Evolutionary conservation across 352 stramenopile species (phyloP).

Genomic region (Phytophthora ohioensis): DNA sequence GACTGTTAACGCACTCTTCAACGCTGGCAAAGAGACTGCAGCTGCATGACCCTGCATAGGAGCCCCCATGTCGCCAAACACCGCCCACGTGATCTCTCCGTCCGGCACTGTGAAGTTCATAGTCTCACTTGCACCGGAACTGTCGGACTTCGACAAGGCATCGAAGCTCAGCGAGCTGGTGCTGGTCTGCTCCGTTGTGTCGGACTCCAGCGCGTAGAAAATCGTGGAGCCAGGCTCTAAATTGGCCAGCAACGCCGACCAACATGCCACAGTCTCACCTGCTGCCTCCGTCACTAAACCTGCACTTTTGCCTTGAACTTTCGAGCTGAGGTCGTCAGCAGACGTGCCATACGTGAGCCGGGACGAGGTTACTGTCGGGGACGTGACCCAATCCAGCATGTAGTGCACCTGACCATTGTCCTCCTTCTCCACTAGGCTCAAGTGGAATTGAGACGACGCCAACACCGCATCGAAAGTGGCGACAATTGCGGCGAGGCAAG

Average conservation of each 20-base stretch:
- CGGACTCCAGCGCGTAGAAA: conserved; percentile 66
- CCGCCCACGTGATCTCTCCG: conserved; percentile 67
- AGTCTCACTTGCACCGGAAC: not conserved
- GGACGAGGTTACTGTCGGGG: conserved; percentile 42
- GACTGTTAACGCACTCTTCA: conserved; percentile 56
- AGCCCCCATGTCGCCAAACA: conserved; percentile 79
- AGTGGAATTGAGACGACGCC: conserved; percentile 68
- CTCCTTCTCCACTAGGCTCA: conserved; percentile 56
- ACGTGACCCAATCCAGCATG: conserved; percentile 80
- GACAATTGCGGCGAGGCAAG: conserved; percentile 2
- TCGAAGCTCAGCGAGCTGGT: conserved; percentile 30
- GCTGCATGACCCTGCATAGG: conserved; percentile 63
- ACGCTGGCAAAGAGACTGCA: conserved; percentile 66
- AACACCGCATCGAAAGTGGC: conserved; percentile 1
- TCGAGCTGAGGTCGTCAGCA: conserved; percentile 43
- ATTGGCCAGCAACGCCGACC: conserved; percentile 61
- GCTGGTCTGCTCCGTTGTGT: conserved; percentile 13
- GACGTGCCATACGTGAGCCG: conserved; percentile 55
- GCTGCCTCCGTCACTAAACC: conserved; percentile 60
- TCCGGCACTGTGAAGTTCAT: conserved; percentile 63
- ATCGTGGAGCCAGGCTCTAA: conserved; percentile 57
- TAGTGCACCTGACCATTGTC: conserved; percentile 53
- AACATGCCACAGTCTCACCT: conserved; percentile 55
- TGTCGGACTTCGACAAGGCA: conserved; percentile 21
- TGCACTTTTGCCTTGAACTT: conserved; percentile 41